Base-by-base conservation (phyloP, 2,329 filamentous ascomycete species). In the Dothidotthia symphoricarpi region DNA sequence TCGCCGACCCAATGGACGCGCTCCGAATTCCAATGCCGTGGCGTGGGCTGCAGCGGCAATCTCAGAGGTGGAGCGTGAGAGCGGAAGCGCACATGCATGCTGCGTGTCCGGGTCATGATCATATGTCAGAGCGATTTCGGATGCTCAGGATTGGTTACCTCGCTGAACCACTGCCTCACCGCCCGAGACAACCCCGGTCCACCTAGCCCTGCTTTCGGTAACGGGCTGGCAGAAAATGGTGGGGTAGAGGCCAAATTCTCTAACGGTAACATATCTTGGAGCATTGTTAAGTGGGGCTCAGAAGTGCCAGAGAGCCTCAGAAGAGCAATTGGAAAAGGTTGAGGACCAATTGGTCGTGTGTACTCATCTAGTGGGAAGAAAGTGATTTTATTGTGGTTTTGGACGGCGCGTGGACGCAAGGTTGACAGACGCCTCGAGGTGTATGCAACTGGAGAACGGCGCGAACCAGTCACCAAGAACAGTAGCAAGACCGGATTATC, bases 151-250 rank as follows among this genome's bases (percentile, higher is more conserved):
- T 59, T 57, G 45, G 52, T 43, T 28, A 30, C 36, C 34, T 40
- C 45, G 44, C 39, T 41, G 41, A 48, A 46, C 49, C 12, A 45
- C 34, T 32, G 44, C 32, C 49, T 51, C 48, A 58, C 61, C 53
- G 57, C 55, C 54, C 44, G 46, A 39, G 42, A 41, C 39, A 36
- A 38, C 46, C 44, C 32, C 37, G 40, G 44, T 53, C 45, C 41
- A 47, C 49, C 31, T 43, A 24, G 24, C 12, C 41, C 47, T 36
- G 45, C 41, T 49, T 54, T 42, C 43, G 48, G 58, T 51, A 54
- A 60, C 53, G 48, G 41, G 28, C 12, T 41, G 57, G 59, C 61
- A 63, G 59, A 57, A 63, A 57, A 54, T 57, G 61, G 61, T 65
- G 62, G 61, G 62, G 61, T 64, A 64, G 45, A 49, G 49, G 44